Percentiles rank a stretch among this genome's conserved stretches.
Evolutionary conservation across 1,139 yeast species (phyloP).

Genomic region (Suhomyces chickasaworum): DNA sequence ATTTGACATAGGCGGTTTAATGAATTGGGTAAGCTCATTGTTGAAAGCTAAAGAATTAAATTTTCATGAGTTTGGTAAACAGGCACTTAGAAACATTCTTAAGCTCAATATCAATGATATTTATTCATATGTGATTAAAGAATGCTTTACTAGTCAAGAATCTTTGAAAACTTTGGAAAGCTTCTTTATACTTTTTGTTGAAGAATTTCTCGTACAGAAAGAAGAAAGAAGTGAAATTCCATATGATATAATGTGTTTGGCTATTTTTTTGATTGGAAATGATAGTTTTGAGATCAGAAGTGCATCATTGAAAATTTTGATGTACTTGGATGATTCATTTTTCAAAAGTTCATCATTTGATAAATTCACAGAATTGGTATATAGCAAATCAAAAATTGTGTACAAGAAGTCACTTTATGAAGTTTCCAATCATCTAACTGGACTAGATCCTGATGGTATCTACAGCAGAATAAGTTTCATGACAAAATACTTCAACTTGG

Average conservation of each 20-base stretch:
- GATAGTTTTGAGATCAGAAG: conserved; percentile 59
- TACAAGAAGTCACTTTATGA: conserved; percentile 77
- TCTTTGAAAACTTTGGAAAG: conserved; percentile 57
- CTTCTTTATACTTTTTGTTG: conserved; percentile 73
- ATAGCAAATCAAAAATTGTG: conserved; percentile 68
- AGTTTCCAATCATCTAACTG: conserved; percentile 63
- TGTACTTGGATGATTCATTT: conserved; percentile 54
- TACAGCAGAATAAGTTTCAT: conserved; percentile 69
- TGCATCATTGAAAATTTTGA: conserved; percentile 61
- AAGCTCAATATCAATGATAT: conserved; percentile 60
- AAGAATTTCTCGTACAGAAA: conserved; percentile 49
- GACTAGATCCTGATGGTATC: conserved; percentile 58
- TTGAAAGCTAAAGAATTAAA: conserved; percentile 61
- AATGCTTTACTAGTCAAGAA: conserved; percentile 65
- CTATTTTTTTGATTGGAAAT: conserved; percentile 70
- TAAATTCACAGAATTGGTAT: conserved; percentile 60
- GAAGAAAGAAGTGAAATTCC: conserved; percentile 44
- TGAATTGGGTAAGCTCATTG: conserved; percentile 78
- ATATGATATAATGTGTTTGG: conserved; percentile 63
- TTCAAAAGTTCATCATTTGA: conserved; percentile 41
- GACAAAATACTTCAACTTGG: conserved; percentile 68
- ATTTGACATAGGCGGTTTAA: conserved; percentile 67
- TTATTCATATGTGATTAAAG: conserved; percentile 61
- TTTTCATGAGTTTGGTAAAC: conserved; percentile 63
- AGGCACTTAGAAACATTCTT: conserved; percentile 72